Conservation (phyloP, 164 flowering plant genomes). For the Platanus orientalis region DNA sequence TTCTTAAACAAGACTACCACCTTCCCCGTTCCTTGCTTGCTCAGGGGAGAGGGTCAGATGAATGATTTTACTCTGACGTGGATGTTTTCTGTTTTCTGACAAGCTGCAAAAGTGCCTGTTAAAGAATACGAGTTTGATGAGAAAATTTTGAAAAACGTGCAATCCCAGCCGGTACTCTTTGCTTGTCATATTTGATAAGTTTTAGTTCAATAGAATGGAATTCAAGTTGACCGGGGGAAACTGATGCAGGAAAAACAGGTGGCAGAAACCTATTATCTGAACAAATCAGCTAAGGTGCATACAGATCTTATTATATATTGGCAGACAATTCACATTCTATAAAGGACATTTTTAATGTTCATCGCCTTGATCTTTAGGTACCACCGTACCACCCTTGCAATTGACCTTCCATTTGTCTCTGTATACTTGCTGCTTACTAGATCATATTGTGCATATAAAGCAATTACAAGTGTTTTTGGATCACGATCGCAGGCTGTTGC, state of each 20-base stretch:
- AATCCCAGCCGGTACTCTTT: conserved; percentile 65
- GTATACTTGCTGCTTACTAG: neutral
- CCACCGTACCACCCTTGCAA: conserved; percentile 24
- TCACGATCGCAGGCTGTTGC: conserved; percentile 65
- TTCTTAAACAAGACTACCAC: neutral
- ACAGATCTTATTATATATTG: conserved; percentile 70
- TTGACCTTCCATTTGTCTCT: too few relatives aligned
- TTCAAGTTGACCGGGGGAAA: neutral
- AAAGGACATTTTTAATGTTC: conserved; percentile 90
- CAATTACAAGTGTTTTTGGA: too few relatives aligned
- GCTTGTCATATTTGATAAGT: neutral
- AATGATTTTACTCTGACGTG: neutral
- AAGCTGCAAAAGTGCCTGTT: conserved; percentile 86
- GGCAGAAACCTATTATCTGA: conserved; percentile 57
- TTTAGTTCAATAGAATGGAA: neutral
- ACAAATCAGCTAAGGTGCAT: conserved; percentile 92
- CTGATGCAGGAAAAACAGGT: conserved; percentile 73
- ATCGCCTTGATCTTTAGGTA: conserved; percentile 87
- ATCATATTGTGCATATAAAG: too few relatives aligned
- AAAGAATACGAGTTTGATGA: conserved; percentile 69
- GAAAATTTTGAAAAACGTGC: conserved; percentile 75
- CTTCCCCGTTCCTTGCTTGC: neutral
- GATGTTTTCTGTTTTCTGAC: conserved; percentile 11
- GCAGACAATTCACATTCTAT: conserved; percentile 91
- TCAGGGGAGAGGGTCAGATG: neutral